Evolutionary conservation across 352 stramenopile genomes (phyloP).

Genomic region (Phytopythium aichiense): DNA sequence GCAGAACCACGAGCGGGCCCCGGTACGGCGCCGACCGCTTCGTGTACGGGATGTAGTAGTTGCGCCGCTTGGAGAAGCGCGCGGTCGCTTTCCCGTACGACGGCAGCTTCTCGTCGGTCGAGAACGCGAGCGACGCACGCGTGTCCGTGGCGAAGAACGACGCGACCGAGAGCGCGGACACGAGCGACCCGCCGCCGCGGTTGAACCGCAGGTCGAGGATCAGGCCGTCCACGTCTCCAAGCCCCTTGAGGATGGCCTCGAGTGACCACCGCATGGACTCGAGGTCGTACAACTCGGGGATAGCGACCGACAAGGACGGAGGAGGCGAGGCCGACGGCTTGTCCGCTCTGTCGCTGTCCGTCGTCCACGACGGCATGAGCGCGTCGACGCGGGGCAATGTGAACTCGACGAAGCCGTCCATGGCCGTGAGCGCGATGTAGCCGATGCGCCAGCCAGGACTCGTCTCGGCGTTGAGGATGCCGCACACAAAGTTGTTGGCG

Average conservation of each 20-base stretch:
- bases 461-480: slow-evolving; percentile 67
- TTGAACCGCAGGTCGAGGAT: slow-evolving; percentile 81
- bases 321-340: neutral
- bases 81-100: slow-evolving; percentile 13
- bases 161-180: slow-evolving; percentile 56
- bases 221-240: slow-evolving; percentile 61
- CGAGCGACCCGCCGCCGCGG: slow-evolving; percentile 60
- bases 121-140: slow-evolving; percentile 42
- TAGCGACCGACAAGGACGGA: slow-evolving; percentile 19
- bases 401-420: slow-evolving; percentile 83
- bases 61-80: slow-evolving; percentile 51
- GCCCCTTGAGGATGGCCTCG: slow-evolving; percentile 66
- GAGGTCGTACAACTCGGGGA: slow-evolving; percentile 82
- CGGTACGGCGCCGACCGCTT: slow-evolving; percentile 50
- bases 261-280: slow-evolving; percentile 85
- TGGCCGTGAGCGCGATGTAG: slow-evolving; percentile 65
- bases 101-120: slow-evolving; percentile 65
- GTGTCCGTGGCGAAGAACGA: slow-evolving; percentile 65
- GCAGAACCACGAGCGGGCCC: slow-evolving; percentile 66
- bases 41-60: slow-evolving; percentile 59
- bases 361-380: slow-evolving; percentile 51
- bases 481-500: slow-evolving; percentile 67
- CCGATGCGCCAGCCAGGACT: slow-evolving; percentile 74
- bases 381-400: slow-evolving; percentile 53
- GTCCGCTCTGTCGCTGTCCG: neutral